Evolutionary conservation across 176 grass and related monocot species (phyloP), one percentile per base, ranked within the genome.

Genomic region (Metroxylon sagu): DNA sequence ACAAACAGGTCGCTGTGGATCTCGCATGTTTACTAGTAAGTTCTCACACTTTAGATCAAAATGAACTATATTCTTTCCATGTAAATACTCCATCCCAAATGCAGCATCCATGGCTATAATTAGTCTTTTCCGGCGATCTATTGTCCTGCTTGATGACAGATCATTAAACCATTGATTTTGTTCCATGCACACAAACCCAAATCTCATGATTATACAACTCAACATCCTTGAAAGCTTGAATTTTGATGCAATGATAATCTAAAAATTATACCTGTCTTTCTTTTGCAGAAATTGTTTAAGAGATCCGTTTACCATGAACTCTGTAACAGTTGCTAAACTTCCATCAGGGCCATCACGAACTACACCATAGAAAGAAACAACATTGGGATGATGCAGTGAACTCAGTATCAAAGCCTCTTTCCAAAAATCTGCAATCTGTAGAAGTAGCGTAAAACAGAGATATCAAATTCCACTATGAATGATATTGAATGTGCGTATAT

Each of bases 11-110:
- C 87, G 84, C 29, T 98, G 93, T 14, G 87, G 72, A 78, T 98
- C 93, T 60, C 87, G 75, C 93, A 98, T 98, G 67, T 98, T 98
- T 61, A 98, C 93, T 48, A 98, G 67, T 77, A 92, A 81, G 60
- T 98, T 98, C 26, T 92, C 93, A 54, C 93, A 98, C 68, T 98
- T 98, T 1, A 98, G 81, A 82, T 98, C 93, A 19, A 98, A 98
- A 80, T 98, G 93, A 50, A 98, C 93, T 43, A 92, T 98, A 66
- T 98, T 92, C 71, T 88, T 98, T 48, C 73, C 73, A 16, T 98
- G 93, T 75, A 98, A 82, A 90, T 98, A 98, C 73, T 98, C 93
- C 93, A 98, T 98, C 50, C 93, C 93, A 78, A 92, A 98, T 70
- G 93, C 93, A 65, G 81, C 81, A 80, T 89, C 93, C 93, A 92